Conservation (phyloP, 169 alveolate species). For the Ichthyophthirius multifiliis region DNA sequence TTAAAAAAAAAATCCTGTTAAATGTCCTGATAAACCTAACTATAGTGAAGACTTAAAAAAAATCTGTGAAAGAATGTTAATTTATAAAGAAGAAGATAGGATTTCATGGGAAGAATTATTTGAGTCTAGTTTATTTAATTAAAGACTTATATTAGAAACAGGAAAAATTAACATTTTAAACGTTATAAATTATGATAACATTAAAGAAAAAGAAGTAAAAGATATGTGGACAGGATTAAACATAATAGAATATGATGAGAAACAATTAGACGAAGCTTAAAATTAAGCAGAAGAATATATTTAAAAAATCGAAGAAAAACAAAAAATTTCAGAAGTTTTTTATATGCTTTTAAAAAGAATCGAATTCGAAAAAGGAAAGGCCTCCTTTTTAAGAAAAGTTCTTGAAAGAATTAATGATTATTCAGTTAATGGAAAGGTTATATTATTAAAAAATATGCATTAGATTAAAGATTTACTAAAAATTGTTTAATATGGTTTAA, state of each 20-base stretch:
- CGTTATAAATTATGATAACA: slow-evolving; percentile 22
- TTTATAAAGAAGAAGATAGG: slow-evolving; percentile 15
- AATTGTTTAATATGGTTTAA: not conserved
- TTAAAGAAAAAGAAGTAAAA: not conserved
- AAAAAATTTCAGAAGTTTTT: not conserved
- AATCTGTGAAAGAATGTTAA: slow-evolving; percentile 17
- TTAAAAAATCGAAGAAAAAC: not conserved
- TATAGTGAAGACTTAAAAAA: slow-evolving; percentile 11
- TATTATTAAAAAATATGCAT: not conserved
- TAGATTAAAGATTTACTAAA: not conserved
- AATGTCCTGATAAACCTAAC: slow-evolving; percentile 16
- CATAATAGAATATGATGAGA: not conserved
- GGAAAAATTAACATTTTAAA: not conserved
- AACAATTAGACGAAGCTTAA: slow-evolving; percentile 16
- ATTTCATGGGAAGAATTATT: slow-evolving; percentile 35
- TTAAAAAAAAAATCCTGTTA: slow-evolving; percentile 18
- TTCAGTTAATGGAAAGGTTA: slow-evolving; percentile 15
- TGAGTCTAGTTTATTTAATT: slow-evolving; percentile 11
- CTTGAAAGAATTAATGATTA: slow-evolving; percentile 15
- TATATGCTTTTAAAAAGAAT: slow-evolving; percentile 15
- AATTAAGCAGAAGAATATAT: not conserved
- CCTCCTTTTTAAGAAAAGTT: slow-evolving; percentile 4
- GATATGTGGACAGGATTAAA: slow-evolving; percentile 10
- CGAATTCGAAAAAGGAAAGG: slow-evolving; percentile 37
- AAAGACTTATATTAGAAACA: slow-evolving; percentile 4